Percentiles rank a stretch among this genome's conserved stretches.
Evolutionary conservation across 495 filamentous ascomycete genomes (phyloP).

Genomic region (Tuber magnatum): DNA sequence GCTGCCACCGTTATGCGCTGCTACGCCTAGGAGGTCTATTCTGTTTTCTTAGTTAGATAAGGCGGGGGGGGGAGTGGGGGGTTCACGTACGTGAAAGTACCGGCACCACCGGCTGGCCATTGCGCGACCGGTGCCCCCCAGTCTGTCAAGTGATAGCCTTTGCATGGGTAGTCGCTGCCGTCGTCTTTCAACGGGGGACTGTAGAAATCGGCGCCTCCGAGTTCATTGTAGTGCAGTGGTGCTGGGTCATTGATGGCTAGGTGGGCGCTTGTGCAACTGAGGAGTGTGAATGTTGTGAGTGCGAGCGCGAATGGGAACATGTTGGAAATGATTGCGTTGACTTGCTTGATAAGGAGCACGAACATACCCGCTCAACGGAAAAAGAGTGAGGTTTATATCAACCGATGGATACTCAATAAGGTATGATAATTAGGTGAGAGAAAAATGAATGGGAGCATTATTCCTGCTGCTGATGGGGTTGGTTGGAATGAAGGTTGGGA

Average conservation of each 20-base stretch:
- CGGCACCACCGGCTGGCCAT: slow-evolving; percentile 26
- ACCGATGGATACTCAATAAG: background rate
- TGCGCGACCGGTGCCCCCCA: slow-evolving; percentile 25
- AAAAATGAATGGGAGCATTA: background rate
- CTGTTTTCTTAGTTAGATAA: slow-evolving; percentile 15
- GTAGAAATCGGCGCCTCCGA: slow-evolving; percentile 29
- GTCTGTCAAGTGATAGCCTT: slow-evolving; percentile 52
- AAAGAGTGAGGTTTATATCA: background rate
- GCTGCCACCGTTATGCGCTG: slow-evolving; percentile 56
- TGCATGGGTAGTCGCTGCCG: slow-evolving; percentile 59
- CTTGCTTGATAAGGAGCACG: background rate
- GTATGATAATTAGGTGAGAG: background rate
- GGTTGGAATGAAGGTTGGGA: slow-evolving; percentile 1
- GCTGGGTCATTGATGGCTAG: slow-evolving; percentile 27
- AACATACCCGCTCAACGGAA: background rate
- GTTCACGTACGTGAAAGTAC: slow-evolving; percentile 21
- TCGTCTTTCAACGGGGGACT: slow-evolving; percentile 47
- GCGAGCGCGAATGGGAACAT: background rate
- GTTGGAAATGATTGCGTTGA: background rate
- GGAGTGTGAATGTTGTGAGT: slow-evolving; percentile 11
- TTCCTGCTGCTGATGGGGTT: background rate
- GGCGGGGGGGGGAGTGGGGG: background rate
- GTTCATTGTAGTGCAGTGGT: slow-evolving; percentile 23
- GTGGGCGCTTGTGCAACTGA: slow-evolving; percentile 13
- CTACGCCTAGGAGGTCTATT: slow-evolving; percentile 45